phyloP scores from a whole-genome alignment of 805 yeast species.

The Ogataea sp. region DNA sequence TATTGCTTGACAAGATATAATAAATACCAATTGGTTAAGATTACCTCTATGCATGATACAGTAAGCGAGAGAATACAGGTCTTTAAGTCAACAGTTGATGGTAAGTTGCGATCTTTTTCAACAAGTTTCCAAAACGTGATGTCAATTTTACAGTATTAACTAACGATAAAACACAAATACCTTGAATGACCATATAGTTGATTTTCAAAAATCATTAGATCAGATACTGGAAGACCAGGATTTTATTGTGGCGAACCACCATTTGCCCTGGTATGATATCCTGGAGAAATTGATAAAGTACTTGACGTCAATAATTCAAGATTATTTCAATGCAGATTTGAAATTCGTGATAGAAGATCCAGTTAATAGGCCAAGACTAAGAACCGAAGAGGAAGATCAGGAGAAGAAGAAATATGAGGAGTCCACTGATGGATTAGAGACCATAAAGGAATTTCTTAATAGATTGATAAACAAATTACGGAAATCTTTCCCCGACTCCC shows the following conservation, averaged over 20 bases:
- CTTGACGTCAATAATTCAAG: constrained; percentile 5
- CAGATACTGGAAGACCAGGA: constrained; percentile 11
- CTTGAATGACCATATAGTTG: neutral
- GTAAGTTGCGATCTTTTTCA: no score
- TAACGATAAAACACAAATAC: no score
- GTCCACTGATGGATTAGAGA: no score
- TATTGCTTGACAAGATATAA: no score
- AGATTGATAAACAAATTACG: constrained; percentile 7
- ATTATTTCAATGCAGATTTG: constrained; percentile 11
- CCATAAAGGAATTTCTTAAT: constrained; percentile 8
- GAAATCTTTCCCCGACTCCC: constrained; percentile 13
- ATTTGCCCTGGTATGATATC: constrained; percentile 7
- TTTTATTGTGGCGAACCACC: constrained; percentile 10
- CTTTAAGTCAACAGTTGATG: neutral
- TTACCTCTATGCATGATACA: no score
- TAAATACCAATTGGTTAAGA: no score
- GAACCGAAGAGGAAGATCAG: neutral
- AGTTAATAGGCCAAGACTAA: neutral
- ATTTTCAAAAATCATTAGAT: neutral
- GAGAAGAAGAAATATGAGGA: no score
- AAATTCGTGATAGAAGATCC: constrained; percentile 8
- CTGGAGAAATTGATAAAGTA: constrained; percentile 7
- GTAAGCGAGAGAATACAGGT: neutral
- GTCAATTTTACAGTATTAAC: no score
- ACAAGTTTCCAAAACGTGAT: no score